phyloP scores from a whole-genome alignment of 306 rosid species.

The Vicia villosa region DNA sequence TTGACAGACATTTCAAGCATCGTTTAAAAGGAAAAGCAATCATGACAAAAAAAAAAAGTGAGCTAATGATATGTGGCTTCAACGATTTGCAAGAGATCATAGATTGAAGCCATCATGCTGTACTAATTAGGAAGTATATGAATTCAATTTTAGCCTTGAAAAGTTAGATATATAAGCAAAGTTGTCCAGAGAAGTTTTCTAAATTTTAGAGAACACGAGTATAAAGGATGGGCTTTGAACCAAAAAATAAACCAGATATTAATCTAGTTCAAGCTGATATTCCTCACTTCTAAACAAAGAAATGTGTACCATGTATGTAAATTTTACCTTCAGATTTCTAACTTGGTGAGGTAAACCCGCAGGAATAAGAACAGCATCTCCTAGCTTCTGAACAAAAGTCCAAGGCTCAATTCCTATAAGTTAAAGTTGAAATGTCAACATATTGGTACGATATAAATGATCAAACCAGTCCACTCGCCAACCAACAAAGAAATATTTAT shows the following conservation, averaged over 20 bases:
- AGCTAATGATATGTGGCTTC: background rate
- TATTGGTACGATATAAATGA: background rate
- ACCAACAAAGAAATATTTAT: background rate
- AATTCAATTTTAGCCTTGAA: background rate
- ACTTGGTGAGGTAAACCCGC: constrained; percentile 49
- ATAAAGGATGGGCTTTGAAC: background rate
- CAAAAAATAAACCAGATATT: background rate
- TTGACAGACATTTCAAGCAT: background rate
- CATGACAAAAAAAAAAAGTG: background rate
- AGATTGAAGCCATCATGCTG: background rate
- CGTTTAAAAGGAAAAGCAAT: background rate
- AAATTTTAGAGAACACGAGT: background rate
- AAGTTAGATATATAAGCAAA: background rate
- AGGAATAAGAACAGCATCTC: constrained; percentile 47
- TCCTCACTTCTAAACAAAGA: background rate
- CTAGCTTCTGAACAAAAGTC: constrained; percentile 46
- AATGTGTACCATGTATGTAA: background rate
- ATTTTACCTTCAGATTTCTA: constrained; percentile 46
- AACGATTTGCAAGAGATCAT: constrained; percentile 2
- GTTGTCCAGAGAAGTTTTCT: background rate
- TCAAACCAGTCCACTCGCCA: background rate
- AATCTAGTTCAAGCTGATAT: background rate
- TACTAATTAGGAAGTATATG: background rate
- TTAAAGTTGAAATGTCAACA: background rate
- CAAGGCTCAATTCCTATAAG: constrained; percentile 50